Conservation (phyloP, 345 rosid genomes). For the Euphorbia pulcherrima region DNA sequence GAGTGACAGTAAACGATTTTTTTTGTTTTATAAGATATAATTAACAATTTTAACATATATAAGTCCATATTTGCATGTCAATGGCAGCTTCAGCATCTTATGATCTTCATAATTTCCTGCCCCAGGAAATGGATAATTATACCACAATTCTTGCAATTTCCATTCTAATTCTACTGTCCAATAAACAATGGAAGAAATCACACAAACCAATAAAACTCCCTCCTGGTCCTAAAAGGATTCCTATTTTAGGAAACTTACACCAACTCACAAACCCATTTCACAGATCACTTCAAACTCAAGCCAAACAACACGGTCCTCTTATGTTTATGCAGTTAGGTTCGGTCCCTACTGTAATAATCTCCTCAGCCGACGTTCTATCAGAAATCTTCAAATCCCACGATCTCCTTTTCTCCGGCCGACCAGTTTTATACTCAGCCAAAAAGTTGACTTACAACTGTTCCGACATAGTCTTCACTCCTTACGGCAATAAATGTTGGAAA, state of each 20-base stretch:
- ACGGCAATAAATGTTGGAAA: constrained; percentile 36
- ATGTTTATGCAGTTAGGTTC: constrained; percentile 46
- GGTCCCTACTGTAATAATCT: constrained; percentile 34
- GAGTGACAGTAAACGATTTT: too few relatives aligned
- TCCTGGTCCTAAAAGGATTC: constrained; percentile 36
- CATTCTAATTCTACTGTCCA: not conserved
- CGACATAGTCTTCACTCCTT: constrained; percentile 31
- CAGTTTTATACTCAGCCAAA: constrained; percentile 15
- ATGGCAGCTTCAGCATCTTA: too few relatives aligned
- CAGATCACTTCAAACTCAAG: constrained; percentile 27
- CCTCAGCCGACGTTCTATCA: constrained; percentile 34
- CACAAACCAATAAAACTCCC: constrained; percentile 20
- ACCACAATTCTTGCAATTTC: not conserved
- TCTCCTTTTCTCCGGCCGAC: constrained; percentile 34
- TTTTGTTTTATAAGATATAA: too few relatives aligned
- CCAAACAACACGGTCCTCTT: constrained; percentile 29
- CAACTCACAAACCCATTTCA: constrained; percentile 28
- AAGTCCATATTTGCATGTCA: too few relatives aligned
- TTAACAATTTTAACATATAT: too few relatives aligned
- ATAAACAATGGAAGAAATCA: constrained; percentile 9
- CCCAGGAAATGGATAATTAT: too few relatives aligned
- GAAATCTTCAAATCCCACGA: constrained; percentile 40
- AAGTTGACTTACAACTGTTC: constrained; percentile 24
- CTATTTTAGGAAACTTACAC: constrained; percentile 41
- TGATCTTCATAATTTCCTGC: too few relatives aligned